A percentile compares a stretch with the other conserved stretches of the same genome.
Conservation (phyloP, 345 rosid species). For the Bruguiera sexangula region DNA sequence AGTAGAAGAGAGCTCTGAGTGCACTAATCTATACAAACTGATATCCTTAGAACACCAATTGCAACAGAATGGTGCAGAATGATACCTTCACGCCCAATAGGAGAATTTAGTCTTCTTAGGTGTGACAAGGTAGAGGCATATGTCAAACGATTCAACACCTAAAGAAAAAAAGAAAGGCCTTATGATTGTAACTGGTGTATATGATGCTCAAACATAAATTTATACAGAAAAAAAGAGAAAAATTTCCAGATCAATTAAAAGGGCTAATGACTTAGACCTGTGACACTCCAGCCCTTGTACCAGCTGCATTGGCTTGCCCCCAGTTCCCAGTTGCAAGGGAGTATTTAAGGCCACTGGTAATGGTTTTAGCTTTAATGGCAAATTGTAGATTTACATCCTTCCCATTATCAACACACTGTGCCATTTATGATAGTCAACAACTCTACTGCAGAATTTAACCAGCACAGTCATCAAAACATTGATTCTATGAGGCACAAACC, state of each 20-base stretch:
- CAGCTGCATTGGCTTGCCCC: constrained; percentile 99
- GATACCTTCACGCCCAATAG: constrained; percentile 96
- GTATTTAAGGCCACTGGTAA: constrained; percentile 94
- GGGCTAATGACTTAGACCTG: constrained; percentile 49
- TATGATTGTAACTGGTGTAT: not conserved
- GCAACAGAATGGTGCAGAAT: constrained; percentile 1
- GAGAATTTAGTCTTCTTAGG: constrained; percentile 93
- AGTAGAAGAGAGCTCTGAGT: constrained; percentile 10
- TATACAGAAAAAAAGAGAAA: not conserved
- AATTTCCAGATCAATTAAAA: not conserved
- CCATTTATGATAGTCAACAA: constrained; percentile 26
- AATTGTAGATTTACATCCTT: constrained; percentile 95
- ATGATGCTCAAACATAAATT: not conserved
- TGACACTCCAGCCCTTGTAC: constrained; percentile 99
- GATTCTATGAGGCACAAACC: constrained; percentile 43
- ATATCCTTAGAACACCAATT: not conserved
- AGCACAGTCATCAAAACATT: not conserved
- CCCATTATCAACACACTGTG: constrained; percentile 96
- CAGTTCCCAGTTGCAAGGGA: constrained; percentile 98
- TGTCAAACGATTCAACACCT: constrained; percentile 95
- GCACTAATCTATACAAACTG: not conserved
- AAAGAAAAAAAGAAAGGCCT: not conserved
- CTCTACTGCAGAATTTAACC: constrained; percentile 3
- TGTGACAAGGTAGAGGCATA: constrained; percentile 96
- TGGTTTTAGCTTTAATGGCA: constrained; percentile 97